Conservation (phyloP, 1,284 basidiomycete species). For the Fomes fomentarius region DNA sequence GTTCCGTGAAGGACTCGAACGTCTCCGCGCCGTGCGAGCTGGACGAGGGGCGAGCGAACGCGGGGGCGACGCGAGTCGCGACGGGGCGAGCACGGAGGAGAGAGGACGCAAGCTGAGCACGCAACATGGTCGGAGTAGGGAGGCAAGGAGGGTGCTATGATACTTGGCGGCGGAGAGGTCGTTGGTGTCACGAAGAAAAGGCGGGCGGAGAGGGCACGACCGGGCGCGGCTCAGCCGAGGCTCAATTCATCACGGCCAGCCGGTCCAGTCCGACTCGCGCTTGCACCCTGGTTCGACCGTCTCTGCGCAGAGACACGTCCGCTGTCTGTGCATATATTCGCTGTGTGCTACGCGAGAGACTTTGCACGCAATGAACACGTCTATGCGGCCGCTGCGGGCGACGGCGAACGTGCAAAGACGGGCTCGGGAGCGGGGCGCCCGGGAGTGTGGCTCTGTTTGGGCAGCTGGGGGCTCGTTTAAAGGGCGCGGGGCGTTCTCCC, state of each 20-base stretch:
- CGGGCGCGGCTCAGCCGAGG: slow-evolving; percentile 31
- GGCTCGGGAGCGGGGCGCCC: slow-evolving; percentile 8
- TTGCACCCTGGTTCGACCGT: slow-evolving; percentile 1
- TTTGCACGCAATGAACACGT: not conserved
- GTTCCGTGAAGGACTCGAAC: slow-evolving; percentile 92
- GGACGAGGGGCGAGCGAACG: slow-evolving; percentile 51
- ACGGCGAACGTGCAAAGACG: slow-evolving; percentile 1
- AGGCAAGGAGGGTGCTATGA: slow-evolving; percentile 13
- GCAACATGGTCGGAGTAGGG: slow-evolving; percentile 36
- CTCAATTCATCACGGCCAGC: slow-evolving; percentile 30
- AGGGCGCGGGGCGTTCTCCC: slow-evolving; percentile 17
- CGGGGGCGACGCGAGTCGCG: slow-evolving; percentile 41
- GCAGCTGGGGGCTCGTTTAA: slow-evolving; percentile 19
- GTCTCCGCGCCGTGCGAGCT: slow-evolving; percentile 81
- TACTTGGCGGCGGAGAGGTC: slow-evolving; percentile 12
- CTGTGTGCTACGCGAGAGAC: not conserved
- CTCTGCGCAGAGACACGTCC: not conserved
- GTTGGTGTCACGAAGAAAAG: slow-evolving; percentile 31
- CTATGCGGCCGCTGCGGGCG: not conserved
- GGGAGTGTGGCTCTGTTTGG: slow-evolving; percentile 37
- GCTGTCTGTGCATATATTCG: no score
- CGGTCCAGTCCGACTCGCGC: slow-evolving; percentile 33
- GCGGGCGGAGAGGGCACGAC: slow-evolving; percentile 26
- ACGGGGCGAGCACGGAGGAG: slow-evolving; percentile 58
- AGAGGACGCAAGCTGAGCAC: slow-evolving; percentile 52